Evolutionary conservation across 1,139 yeast genomes (phyloP), one percentile per base, ranked within the genome.

Genomic region (Hyphopichia buzzinii): DNA sequence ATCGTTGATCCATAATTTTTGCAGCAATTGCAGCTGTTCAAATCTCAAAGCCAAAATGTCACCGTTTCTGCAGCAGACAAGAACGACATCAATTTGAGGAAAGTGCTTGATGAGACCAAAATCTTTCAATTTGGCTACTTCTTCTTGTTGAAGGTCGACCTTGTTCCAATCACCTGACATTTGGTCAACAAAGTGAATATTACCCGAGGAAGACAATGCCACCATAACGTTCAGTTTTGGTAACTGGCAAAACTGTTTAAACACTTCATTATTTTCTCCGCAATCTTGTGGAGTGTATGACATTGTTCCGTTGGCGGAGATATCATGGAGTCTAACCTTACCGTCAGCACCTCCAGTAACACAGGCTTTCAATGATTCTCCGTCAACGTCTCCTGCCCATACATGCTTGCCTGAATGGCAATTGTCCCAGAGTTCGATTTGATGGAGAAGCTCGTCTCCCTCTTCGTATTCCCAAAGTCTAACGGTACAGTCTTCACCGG

Each of bases 301-400:
- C 3, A 41, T 39, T 15, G 55, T 52, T 39, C 33, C 5, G 26
- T 37, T 28, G 27, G 34, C 33, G 35, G 51, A 46, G 22, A 84
- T 54, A 50, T 83, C 84, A 49, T 81, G 79, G 4, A 84, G 44
- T 39, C 86, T 67, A 2, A 89, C 62, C 45, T 86, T 74, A 1
- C 97, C 97, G 57, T 89, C 97, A 32, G 95, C 92, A 27, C 97
- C 97, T 30, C 95, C 90, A 12, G 90, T 82, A 1, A 79, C 88
- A 16, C 82, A 78, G 8, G 81, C 50, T 24, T 64, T 53, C 31
- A 65, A 54, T 3, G 57, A 50, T 2, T 29, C 23, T 36, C 66
- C 69, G 38, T 75, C 70, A 1, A 84, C 69, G 39, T 83, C 90
- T 4, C 86, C 77, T 26, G 88, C 76, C 98, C 98, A 92, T 1